A percentile compares a stretch with the other conserved stretches of the same genome.
Evolutionary conservation across 148 eudicot genomes (phyloP).

Genomic region (Amaranthus hypochondriacus): DNA sequence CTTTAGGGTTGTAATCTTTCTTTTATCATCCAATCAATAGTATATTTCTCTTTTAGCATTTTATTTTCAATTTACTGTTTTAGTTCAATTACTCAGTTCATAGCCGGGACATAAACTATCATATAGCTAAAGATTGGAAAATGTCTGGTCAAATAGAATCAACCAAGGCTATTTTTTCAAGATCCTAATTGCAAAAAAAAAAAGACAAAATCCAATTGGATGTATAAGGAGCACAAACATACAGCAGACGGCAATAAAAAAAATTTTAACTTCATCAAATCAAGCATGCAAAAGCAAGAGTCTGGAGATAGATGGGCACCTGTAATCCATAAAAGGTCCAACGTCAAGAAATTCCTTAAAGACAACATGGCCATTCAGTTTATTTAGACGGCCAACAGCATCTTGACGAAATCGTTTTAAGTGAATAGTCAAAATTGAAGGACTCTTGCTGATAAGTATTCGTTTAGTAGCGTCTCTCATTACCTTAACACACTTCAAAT

Average conservation of each 20-base stretch:
- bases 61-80: no score
- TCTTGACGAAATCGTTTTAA: constrained; percentile 93
- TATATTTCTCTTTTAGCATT: no score
- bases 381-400: constrained; percentile 85
- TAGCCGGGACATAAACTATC: no score
- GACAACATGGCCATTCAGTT: constrained; percentile 79
- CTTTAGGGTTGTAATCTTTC: no score
- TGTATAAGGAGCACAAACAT: neutral
- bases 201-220: neutral
- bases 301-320: constrained; percentile 37
- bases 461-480: constrained; percentile 85
- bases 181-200: neutral
- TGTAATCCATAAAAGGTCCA: constrained; percentile 66
- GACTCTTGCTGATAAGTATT: constrained; percentile 59
- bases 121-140: neutral
- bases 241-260: neutral
- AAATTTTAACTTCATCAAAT: neutral
- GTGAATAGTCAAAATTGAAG: constrained; percentile 79
- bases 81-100: no score
- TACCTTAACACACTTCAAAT: constrained; percentile 53
- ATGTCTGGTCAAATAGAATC: neutral
- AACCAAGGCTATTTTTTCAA: neutral
- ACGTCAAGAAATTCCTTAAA: constrained; percentile 73
- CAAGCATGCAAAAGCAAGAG: constrained; percentile 2
- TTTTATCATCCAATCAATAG: no score